A percentile compares a stretch with the other conserved stretches of the same genome.
Conservation (phyloP, 257 asterid species). For the Capsicum pubescens region DNA sequence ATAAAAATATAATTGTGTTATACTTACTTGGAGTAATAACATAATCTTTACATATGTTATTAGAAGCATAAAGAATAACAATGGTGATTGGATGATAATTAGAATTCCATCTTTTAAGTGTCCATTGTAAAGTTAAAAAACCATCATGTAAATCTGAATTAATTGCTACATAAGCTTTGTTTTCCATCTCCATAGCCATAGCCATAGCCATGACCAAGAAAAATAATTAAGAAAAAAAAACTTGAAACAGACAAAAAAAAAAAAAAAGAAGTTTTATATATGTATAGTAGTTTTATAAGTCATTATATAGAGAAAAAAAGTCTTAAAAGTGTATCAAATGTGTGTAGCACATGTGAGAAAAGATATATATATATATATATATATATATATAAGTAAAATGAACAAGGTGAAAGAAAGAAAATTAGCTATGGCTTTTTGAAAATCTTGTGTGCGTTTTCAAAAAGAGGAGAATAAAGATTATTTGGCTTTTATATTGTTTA, state of each 20-base stretch:
- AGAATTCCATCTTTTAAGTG: conserved; percentile 54
- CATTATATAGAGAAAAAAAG: background rate
- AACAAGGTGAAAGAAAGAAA: background rate
- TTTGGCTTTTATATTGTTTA: conserved; percentile 31
- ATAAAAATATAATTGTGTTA: background rate
- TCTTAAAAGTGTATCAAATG: background rate
- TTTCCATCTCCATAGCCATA: conserved; percentile 38
- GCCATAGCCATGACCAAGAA: conserved; percentile 28
- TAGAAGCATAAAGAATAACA: conserved; percentile 57
- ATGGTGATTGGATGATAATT: conserved; percentile 44
- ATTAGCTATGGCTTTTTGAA: conserved; percentile 33
- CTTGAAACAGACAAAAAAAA: no score
- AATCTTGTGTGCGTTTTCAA: conserved; percentile 22
- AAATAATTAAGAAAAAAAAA: background rate
- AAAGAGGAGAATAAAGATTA: conserved; percentile 28
- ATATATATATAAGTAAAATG: background rate
- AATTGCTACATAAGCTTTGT: conserved; percentile 72
- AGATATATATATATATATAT: background rate
- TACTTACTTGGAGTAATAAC: conserved; percentile 67
- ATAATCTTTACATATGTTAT: conserved; percentile 51
- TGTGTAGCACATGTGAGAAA: conserved; percentile 19
- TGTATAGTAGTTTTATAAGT: conserved; percentile 10
- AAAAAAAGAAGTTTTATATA: background rate
- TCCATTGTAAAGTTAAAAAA: conserved; percentile 63
- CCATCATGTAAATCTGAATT: conserved; percentile 64